Conservation (phyloP, 176 grass and related monocot species). For the Triticum turgidum region DNA sequence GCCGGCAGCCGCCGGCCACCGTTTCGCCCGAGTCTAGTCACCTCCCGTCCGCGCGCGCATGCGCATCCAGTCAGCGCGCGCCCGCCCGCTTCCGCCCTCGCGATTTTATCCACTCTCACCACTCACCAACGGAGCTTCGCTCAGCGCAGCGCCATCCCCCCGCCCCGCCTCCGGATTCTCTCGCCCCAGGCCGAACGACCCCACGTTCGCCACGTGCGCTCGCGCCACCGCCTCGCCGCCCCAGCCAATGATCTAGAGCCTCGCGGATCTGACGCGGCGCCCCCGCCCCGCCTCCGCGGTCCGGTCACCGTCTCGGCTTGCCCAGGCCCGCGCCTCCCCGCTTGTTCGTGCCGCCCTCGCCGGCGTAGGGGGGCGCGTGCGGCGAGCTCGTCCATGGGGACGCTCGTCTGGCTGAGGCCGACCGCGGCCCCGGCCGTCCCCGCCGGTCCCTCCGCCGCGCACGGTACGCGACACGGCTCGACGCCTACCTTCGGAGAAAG, state of each 20-base stretch:
- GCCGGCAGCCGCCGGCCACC: constrained; percentile 3
- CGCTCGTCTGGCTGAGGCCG: constrained; percentile 20
- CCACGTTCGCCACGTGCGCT: constrained; percentile 49
- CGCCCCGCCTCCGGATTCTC: constrained; percentile 1
- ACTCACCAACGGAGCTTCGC: not conserved
- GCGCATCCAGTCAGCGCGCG: not conserved
- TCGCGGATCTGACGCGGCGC: not conserved
- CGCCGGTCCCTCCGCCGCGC: not conserved
- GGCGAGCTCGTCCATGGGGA: constrained; percentile 5
- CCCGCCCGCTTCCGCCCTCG: not conserved
- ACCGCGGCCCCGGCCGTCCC: not conserved
- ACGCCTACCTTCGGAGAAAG: not conserved
- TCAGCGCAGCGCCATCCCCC: not conserved
- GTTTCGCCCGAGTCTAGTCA: not conserved
- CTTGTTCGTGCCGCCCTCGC: no score
- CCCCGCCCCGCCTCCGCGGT: not conserved
- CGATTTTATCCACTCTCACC: constrained; percentile 31
- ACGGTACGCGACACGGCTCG: constrained; percentile 21
- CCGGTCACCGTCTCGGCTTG: not conserved
- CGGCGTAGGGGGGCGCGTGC: not conserved
- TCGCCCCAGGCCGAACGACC: not conserved
- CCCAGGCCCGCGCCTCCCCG: not conserved
- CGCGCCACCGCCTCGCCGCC: constrained; percentile 10
- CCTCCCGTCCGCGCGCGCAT: not conserved
- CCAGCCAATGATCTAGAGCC: not conserved